Evolutionary conservation across 139 green algal genomes (phyloP).

Genomic region (Auxenochlorella protothecoides): DNA sequence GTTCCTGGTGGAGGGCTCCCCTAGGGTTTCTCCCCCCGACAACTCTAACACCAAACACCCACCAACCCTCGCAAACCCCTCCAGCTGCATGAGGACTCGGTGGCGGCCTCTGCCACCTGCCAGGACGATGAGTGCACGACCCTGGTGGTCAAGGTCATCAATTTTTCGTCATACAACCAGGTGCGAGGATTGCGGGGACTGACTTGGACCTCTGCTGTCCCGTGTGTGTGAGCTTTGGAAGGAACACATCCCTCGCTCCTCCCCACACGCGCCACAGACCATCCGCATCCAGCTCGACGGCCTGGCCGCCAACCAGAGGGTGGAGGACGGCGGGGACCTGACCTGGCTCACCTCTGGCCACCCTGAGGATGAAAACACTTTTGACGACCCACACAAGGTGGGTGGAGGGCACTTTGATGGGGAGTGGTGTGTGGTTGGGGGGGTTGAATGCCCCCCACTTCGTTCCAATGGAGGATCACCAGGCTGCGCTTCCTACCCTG

Average conservation of each 20-base stretch:
- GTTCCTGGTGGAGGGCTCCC: background rate
- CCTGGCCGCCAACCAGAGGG: background rate
- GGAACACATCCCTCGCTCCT: background rate
- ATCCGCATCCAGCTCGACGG: background rate
- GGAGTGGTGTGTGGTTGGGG: background rate
- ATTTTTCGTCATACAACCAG: conserved; percentile 17
- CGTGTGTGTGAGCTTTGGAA: background rate
- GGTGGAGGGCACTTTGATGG: background rate
- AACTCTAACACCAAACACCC: background rate
- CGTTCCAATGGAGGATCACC: too few relatives aligned
- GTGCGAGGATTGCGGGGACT: background rate
- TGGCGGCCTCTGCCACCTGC: conserved; percentile 32
- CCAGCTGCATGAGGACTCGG: conserved; percentile 7
- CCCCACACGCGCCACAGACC: background rate
- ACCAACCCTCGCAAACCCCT: background rate
- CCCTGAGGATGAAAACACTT: conserved; percentile 16
- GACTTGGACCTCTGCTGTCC: background rate
- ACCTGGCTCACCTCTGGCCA: background rate
- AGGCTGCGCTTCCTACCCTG: too few relatives aligned
- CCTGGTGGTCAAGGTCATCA: conserved; percentile 35
- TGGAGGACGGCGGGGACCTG: conserved; percentile 3
- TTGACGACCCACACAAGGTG: conserved; percentile 12
- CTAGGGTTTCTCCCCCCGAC: background rate
- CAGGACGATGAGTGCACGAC: conserved; percentile 19
- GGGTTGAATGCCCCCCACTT: background rate